A percentile compares a stretch with the other conserved stretches of the same genome.
phyloP scores from a whole-genome alignment of 495 filamentous ascomycete species.

The Usnea hakonensis region DNA sequence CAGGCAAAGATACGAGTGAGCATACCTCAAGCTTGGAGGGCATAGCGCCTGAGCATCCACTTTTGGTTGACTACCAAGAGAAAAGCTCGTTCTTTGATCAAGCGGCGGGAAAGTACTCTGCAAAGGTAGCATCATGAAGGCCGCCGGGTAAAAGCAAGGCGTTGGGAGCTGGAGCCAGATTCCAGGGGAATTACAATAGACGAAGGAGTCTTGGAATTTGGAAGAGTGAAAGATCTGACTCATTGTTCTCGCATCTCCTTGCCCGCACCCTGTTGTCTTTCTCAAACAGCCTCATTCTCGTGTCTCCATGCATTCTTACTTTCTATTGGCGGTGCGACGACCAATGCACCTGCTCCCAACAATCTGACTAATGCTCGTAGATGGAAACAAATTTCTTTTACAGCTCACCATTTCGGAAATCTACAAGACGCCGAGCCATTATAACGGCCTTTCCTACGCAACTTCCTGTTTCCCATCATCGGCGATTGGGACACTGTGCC shows the following conservation, averaged over 20 bases:
- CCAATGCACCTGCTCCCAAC: not conserved
- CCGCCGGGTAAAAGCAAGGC: slow-evolving; percentile 4
- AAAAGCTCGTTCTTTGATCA: slow-evolving; percentile 75
- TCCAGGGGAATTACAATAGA: not conserved
- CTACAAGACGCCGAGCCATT: too few species aligned
- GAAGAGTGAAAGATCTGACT: too few species aligned
- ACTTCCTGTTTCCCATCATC: too few species aligned
- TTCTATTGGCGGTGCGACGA: not conserved
- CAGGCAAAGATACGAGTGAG: slow-evolving; percentile 44
- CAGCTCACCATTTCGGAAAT: too few species aligned
- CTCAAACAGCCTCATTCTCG: not conserved
- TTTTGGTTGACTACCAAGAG: slow-evolving; percentile 62
- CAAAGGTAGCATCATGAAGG: slow-evolving; percentile 54
- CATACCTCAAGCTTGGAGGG: slow-evolving; percentile 37
- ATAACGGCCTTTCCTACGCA: too few species aligned
- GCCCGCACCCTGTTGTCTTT: not conserved
- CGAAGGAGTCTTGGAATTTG: not conserved
- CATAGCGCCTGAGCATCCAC: slow-evolving; percentile 51
- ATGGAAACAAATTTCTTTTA: not conserved
- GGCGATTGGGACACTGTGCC: too few species aligned
- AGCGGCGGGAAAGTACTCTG: slow-evolving; percentile 67
- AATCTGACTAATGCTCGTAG: not conserved
- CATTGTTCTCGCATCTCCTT: too few species aligned
- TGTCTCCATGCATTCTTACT: not conserved
- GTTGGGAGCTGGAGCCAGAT: not conserved